These are phyloP conservation scores for Blastomyces gilchristii DNA, from an alignment of 2,329 filamentous ascomycete genomes.

Conservation along the genomic window DNA sequence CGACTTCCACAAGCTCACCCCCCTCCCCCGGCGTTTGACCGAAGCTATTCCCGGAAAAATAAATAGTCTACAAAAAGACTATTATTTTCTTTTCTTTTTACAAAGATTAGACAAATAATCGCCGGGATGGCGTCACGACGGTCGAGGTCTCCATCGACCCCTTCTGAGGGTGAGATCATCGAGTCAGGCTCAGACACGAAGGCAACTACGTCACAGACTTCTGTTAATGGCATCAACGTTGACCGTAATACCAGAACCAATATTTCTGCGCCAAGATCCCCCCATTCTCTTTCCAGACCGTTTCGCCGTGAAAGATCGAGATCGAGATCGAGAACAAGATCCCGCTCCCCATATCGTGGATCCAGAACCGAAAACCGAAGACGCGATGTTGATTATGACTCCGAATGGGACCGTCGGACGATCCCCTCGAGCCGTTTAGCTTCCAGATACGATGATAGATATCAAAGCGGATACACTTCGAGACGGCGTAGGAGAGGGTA, in stretches of 20 bases:
- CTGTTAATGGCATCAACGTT: slow-evolving; percentile 70
- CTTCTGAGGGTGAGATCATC: slow-evolving; percentile 79
- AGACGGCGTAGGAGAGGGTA: slow-evolving; percentile 18
- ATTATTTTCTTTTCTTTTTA: not conserved
- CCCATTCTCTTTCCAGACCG: slow-evolving; percentile 44
- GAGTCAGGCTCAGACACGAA: slow-evolving; percentile 63
- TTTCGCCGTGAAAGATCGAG: slow-evolving; percentile 51
- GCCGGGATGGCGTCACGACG: slow-evolving; percentile 40
- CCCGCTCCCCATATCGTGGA: slow-evolving; percentile 34
- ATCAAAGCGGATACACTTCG: slow-evolving; percentile 24
- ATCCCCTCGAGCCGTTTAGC: slow-evolving; percentile 25
- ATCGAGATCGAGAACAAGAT: slow-evolving; percentile 22
- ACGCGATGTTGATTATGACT: slow-evolving; percentile 30
- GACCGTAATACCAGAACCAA: slow-evolving; percentile 81
- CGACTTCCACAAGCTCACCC: slow-evolving; percentile 12
- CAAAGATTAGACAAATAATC: slow-evolving; percentile 7
- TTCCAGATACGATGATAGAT: slow-evolving; percentile 31
- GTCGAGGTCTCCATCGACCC: slow-evolving; percentile 49
- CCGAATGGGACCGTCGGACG: slow-evolving; percentile 26
- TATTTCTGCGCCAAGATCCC: slow-evolving; percentile 40
- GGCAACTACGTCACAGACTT: slow-evolving; percentile 75
- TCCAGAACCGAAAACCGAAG: slow-evolving; percentile 34
- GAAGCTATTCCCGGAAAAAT: not conserved
- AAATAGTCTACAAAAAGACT: not conserved
- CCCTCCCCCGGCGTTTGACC: slow-evolving; percentile 11